phyloP scores from a whole-genome alignment of 345 rosid species.

The Punica granatum region DNA sequence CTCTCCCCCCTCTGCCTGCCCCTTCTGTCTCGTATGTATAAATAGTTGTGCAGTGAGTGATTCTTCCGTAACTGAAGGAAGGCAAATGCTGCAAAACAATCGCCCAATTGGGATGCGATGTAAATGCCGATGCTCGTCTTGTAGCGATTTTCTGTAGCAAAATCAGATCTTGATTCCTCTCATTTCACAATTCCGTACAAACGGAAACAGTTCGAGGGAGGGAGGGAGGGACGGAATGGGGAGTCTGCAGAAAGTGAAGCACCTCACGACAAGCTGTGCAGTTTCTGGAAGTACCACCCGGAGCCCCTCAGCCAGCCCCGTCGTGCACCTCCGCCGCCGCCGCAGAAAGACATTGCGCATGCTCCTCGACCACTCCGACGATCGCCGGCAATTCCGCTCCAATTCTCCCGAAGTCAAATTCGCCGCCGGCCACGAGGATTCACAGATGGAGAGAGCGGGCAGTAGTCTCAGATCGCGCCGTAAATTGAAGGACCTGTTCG shows the following conservation, averaged over 20 bases:
- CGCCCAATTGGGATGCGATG: neutral
- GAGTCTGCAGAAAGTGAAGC: constrained; percentile 59
- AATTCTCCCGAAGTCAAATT: constrained; percentile 12
- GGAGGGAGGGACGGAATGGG: too few relatives aligned
- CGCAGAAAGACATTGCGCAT: constrained; percentile 82
- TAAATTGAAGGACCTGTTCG: constrained; percentile 61
- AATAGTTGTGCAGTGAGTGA: neutral
- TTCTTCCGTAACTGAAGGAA: neutral
- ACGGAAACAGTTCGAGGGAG: neutral
- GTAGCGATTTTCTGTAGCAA: neutral
- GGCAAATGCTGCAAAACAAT: neutral
- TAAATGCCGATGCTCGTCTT: neutral
- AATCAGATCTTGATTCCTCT: neutral
- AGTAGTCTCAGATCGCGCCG: constrained; percentile 30
- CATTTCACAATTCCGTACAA: neutral
- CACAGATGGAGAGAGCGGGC: constrained; percentile 19
- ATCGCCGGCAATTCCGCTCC: constrained; percentile 22
- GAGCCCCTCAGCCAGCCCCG: constrained; percentile 59
- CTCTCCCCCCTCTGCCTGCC: too few relatives aligned
- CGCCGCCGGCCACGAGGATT: constrained; percentile 9
- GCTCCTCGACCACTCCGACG: constrained; percentile 39
- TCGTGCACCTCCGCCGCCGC: constrained; percentile 54
- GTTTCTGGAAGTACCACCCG: constrained; percentile 45
- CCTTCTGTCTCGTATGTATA: neutral
- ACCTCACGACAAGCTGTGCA: constrained; percentile 51